These are phyloP conservation scores for Fragaria vesca DNA, from an alignment of 306 rosid species.

Conservation along the genomic window DNA sequence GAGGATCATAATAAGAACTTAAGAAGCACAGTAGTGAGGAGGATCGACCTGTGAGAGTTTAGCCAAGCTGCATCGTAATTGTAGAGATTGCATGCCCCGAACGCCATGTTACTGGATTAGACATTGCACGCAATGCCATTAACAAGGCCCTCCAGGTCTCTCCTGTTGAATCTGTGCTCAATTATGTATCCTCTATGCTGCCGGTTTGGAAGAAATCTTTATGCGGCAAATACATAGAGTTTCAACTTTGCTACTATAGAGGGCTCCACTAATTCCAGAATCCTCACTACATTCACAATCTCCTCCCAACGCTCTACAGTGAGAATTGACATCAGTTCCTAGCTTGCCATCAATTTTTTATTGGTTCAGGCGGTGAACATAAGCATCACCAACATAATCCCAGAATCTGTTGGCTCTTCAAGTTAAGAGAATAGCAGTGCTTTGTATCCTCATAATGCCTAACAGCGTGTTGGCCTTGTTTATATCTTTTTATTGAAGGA, in stretches of 20 bases:
- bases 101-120: too few species aligned
- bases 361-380: conserved; percentile 89
- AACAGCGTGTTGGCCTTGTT: conserved; percentile 85
- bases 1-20: too few species aligned
- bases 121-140: too few species aligned
- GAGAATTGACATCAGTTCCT: conserved; percentile 47
- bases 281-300: conserved; percentile 70
- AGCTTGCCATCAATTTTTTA: conserved; percentile 77
- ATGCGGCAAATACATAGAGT: conserved; percentile 45
- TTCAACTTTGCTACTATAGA: conserved; percentile 87
- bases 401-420: conserved; percentile 83
- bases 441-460: conserved; percentile 79
- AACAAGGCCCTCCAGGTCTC: too few species aligned
- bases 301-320: conserved; percentile 56
- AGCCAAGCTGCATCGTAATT: too few species aligned
- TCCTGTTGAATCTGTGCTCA: too few species aligned
- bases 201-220: too few species aligned
- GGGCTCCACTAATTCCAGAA: conserved; percentile 72
- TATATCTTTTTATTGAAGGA: conserved; percentile 47
- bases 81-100: too few species aligned
- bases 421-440: conserved; percentile 93
- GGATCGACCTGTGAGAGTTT: too few species aligned
- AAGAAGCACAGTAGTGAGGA: too few species aligned
- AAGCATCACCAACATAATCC: conserved; percentile 89
- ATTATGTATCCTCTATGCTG: too few species aligned